Conservation (phyloP, 768 basidiomycete species). For the Hypholoma sublateritium region DNA sequence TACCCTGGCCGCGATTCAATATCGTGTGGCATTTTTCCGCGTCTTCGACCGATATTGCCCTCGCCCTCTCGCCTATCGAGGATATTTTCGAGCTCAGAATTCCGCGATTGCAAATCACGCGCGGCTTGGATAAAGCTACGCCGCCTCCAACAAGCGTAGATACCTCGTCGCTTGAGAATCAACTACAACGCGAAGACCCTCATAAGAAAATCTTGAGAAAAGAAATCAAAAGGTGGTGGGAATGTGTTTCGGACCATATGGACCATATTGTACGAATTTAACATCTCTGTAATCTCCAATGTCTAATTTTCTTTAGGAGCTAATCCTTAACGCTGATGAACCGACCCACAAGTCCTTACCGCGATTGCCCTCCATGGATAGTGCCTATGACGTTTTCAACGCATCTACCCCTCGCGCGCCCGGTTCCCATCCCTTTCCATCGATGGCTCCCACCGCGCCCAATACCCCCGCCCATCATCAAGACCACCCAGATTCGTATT, state of each 20-base stretch:
- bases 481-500: conserved; percentile 5
- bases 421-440: conserved; percentile 13
- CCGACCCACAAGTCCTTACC: conserved; percentile 51
- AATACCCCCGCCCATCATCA: conserved; percentile 5
- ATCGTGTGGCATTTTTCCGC: conserved; percentile 42
- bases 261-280: conserved; percentile 51
- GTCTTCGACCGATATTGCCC: conserved; percentile 32
- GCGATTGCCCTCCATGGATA: conserved; percentile 57
- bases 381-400: conserved; percentile 41
- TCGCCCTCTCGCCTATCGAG: conserved; percentile 45
- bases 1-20: conserved; percentile 34
- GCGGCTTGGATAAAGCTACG: conserved; percentile 19
- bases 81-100: conserved; percentile 64
- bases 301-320: conserved; percentile 39
- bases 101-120: conserved; percentile 58
- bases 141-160: conserved; percentile 10
- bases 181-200: conserved; percentile 25
- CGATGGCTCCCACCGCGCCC: conserved; percentile 21
- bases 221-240: conserved; percentile 71
- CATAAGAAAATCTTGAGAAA: conserved; percentile 51
- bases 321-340: conserved; percentile 29
- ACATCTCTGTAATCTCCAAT: neutral
- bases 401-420: conserved; percentile 14
- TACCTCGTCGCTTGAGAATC: conserved; percentile 11
- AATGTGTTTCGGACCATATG: conserved; percentile 57